phyloP scores from a whole-genome alignment of 2,329 filamentous ascomycete species.

The Cytospora piceae region DNA sequence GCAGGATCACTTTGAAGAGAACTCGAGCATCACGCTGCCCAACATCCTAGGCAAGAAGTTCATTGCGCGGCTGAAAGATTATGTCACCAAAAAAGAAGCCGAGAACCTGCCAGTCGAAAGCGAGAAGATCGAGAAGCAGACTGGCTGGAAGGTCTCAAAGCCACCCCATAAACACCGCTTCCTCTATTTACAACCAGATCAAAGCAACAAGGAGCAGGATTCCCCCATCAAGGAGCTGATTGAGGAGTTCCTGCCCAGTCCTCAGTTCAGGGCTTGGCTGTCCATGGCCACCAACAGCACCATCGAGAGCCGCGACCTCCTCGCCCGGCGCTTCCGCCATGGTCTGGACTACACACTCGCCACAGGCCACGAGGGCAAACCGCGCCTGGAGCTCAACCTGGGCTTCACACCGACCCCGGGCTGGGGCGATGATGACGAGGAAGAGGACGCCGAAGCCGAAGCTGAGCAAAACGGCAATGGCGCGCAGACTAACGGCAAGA shows the following conservation, averaged over 20 bases:
- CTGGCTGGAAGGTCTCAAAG: constrained; percentile 73
- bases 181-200: constrained; percentile 71
- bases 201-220: constrained; percentile 44
- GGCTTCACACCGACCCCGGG: constrained; percentile 82
- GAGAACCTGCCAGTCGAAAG: constrained; percentile 51
- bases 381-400: constrained; percentile 84
- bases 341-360: constrained; percentile 93
- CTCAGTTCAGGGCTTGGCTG: constrained; percentile 88
- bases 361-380: constrained; percentile 76
- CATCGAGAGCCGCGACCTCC: constrained; percentile 73
- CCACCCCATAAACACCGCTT: constrained; percentile 97
- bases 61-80: constrained; percentile 68
- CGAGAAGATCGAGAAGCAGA: constrained; percentile 60
- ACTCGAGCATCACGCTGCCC: constrained; percentile 82
- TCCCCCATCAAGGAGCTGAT: constrained; percentile 77
- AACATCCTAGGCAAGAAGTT: constrained; percentile 81
- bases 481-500: constrained; percentile 37
- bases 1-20: constrained; percentile 76
- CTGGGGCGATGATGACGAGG: constrained; percentile 75
- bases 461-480: constrained; percentile 42
- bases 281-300: constrained; percentile 77
- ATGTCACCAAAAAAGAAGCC: constrained; percentile 69
- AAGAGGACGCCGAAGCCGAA: constrained; percentile 50
- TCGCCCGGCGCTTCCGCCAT: constrained; percentile 85
- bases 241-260: constrained; percentile 80